Base-by-base conservation (phyloP, 768 basidiomycete species). In the Trametes punicea region DNA sequence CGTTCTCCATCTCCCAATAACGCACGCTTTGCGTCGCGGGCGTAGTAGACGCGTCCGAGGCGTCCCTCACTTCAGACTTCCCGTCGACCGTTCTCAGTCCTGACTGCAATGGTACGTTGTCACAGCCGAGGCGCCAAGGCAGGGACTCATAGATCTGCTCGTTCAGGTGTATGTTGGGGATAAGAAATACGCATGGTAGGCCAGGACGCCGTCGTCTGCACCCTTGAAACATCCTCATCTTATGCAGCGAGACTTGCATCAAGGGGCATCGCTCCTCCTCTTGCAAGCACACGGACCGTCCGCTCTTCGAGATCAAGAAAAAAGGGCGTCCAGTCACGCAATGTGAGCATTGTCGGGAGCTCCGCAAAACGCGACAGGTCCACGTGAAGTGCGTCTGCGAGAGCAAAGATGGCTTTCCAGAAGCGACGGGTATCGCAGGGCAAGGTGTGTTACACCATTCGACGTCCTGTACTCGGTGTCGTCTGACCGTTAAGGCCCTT, bases 241-340 rank as follows among this genome's bases (percentile, higher is more conserved):
- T 25, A 20, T 16, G 33, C 42, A 93, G 92, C 71, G 90, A 90
- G 76, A 88, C 90, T 62, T 96, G 93, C 75, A 94, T 94, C 72
- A 93, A 93, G 74, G 93, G 93, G 16, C 93, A 96, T 73, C 83
- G 93, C 46, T 94, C 93, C 15, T 91, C 90, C 15, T 81, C 84
- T 27, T 96, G 93, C 74, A 86, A 84, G 67, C 93, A 96, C 69
- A 87, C 83, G 50, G 90, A 93, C 69, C 82, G 93, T 38, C 87
- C 92, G 33, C 78, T 96, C 48, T 93, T 86, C 69, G 91, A 82
- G 79, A 89, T 85, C 62, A 82, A 75, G 81, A 87, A 78, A 76
- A 85, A 77, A 70, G 85, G 76, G 59, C 76, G 77, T 52, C 81
- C 77, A 2, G 73, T 80, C 34, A 81, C 82, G 3, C 82, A 81